phyloP scores from a whole-genome alignment of 768 basidiomycete genomes.

The Calvatia gigantea region DNA sequence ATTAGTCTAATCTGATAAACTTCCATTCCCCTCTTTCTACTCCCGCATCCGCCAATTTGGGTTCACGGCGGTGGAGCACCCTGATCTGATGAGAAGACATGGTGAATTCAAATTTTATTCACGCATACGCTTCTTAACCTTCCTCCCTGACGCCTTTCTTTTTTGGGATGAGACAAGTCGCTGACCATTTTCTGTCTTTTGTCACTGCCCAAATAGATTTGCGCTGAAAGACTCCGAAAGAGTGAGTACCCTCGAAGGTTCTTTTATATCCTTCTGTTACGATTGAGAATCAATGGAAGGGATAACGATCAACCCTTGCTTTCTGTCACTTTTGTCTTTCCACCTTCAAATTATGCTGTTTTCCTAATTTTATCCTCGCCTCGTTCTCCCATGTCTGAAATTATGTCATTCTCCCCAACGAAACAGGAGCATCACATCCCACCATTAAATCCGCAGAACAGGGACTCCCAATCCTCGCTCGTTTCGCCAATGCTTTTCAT shows the following conservation, averaged over 20 bases:
- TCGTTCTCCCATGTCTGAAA: background rate
- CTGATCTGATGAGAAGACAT: background rate
- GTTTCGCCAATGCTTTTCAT: constrained; percentile 61
- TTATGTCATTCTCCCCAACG: background rate
- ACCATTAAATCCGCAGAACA: constrained; percentile 64
- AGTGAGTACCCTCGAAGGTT: background rate
- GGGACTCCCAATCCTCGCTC: constrained; percentile 57
- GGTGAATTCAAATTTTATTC: background rate
- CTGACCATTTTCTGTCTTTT: constrained; percentile 3
- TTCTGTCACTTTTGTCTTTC: constrained; percentile 5
- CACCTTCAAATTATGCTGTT: background rate
- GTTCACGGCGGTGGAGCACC: background rate
- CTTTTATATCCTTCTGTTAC: background rate
- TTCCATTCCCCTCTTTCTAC: constrained; percentile 2
- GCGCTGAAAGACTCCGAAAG: background rate
- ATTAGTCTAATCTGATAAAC: too few relatives aligned
- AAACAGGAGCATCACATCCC: constrained; percentile 66
- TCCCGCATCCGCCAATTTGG: constrained; percentile 3
- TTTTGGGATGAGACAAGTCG: background rate
- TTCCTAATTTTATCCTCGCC: constrained; percentile 5
- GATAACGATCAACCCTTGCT: background rate
- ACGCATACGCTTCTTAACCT: background rate
- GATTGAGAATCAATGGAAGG: background rate
- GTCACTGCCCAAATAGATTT: constrained; percentile 5
- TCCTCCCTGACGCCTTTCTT: background rate